Evolutionary conservation across 2,329 filamentous ascomycete species (phyloP).

Genomic region (Eutypa lata): DNA sequence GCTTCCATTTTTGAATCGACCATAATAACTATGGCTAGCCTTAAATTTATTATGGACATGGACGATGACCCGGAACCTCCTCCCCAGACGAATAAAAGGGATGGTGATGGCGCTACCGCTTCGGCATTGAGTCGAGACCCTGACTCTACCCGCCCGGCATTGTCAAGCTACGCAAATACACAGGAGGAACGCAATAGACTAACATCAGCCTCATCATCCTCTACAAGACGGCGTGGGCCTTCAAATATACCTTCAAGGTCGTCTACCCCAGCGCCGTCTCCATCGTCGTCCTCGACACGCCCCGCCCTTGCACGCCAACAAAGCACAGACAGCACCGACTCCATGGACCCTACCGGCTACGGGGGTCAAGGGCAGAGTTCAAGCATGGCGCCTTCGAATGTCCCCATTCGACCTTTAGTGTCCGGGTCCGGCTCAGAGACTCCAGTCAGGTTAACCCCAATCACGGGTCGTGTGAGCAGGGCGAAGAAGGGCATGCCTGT

Average conservation of each 20-base stretch:
- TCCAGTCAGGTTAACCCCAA: conserved; percentile 51
- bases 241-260: conserved; percentile 29
- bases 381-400: conserved; percentile 25
- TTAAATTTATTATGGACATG: conserved; percentile 56
- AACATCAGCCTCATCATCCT: conserved; percentile 29
- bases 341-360: conserved; percentile 42
- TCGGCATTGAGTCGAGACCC: conserved; percentile 33
- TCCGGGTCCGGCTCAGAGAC: conserved; percentile 31
- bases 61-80: conserved; percentile 43
- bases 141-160: conserved; percentile 32
- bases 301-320: conserved; percentile 29
- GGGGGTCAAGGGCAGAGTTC: conserved; percentile 33
- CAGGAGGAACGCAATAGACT: conserved; percentile 31
- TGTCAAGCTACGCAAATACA: conserved; percentile 39
- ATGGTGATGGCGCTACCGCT: conserved; percentile 34
- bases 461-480: conserved; percentile 54
- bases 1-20: conserved; percentile 38
- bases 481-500: conserved; percentile 59
- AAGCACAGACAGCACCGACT: conserved; percentile 48
- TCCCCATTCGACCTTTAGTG: conserved; percentile 40
- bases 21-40: conserved; percentile 50
- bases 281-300: conserved; percentile 26
- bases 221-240: conserved; percentile 34
- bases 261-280: conserved; percentile 23
- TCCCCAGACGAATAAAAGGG: conserved; percentile 41